Evolutionary conservation across 2,329 filamentous ascomycete species (phyloP), one percentile per base, ranked within the genome.

Genomic region (Pseudocercospora pini-densiflorae): DNA sequence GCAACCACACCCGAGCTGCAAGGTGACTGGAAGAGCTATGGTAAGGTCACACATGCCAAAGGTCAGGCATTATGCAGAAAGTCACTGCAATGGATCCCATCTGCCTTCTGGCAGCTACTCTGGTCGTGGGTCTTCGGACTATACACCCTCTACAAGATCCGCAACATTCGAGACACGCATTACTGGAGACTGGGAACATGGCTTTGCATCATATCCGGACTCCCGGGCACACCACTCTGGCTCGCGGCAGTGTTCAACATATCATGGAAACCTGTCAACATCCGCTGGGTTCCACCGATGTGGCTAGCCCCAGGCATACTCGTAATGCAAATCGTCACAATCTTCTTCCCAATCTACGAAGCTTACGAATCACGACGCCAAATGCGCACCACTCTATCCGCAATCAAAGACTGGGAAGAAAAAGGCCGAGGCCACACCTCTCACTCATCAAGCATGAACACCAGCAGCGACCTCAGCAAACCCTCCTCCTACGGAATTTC

Each of bases 201-300:
- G 47, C 75, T 82, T 45, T 82, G 82, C 62, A 78, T 83, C 59
- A 63, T 85, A 62, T 79, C 81, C 49, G 80, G 79, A 78, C 82
- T 91, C 21, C 88, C 86, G 63, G 88, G 88, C 23, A 86, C 88
- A 8, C 89, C 89, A 0, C 84, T 91, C 79, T 91, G 89, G 89
- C 83, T 91, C 43, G 78, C 79, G 47, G 81, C 79, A 40, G 77
- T 89, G 24, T 89, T 87, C 62, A 78, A 88, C 14, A 83, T 86
- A 65, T 81, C 81, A 2, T 83, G 86, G 63, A 73, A 71, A 60
- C 68, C 68, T 2, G 70, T 74, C 62, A 89, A 89, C 74, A 73
- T 77, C 12, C 84, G 84, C 74, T 89, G 83, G 69, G 79, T 88
- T 14, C 87, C 89, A 59, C 86, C 88, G 2, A 85, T 88, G 75